Percentiles rank a stretch among this genome's conserved stretches.
phyloP scores from a whole-genome alignment of 345 rosid genomes.

The Citrus unshiu region DNA sequence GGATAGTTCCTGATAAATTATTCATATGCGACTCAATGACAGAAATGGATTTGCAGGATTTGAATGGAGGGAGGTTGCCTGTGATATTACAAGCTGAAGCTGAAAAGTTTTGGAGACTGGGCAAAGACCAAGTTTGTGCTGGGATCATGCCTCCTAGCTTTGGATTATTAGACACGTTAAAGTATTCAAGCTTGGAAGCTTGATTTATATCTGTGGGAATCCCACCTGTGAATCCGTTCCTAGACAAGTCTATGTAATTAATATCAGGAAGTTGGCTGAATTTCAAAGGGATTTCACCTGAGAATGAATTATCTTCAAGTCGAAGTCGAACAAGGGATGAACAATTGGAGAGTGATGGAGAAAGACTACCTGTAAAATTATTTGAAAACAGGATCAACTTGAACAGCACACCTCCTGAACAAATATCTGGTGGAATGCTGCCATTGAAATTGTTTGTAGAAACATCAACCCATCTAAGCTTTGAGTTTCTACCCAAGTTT shows the following conservation, averaged over 20 bases:
- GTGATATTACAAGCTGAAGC: conserved; percentile 64
- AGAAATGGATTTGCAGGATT: conserved; percentile 56
- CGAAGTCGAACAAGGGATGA: conserved; percentile 81
- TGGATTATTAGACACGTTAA: conserved; percentile 70
- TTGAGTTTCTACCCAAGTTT: conserved; percentile 68
- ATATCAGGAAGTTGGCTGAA: conserved; percentile 60
- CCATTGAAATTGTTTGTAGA: conserved; percentile 79
- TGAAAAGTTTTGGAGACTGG: conserved; percentile 75
- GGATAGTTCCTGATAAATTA: conserved; percentile 50
- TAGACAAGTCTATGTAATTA: conserved; percentile 71
- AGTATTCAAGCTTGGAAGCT: conserved; percentile 68
- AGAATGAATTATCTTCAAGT: conserved; percentile 78
- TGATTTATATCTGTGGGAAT: conserved; percentile 54
- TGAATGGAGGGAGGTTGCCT: conserved; percentile 57
- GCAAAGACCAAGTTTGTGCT: conserved; percentile 51
- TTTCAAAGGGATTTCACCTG: conserved; percentile 68
- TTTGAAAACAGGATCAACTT: conserved; percentile 86
- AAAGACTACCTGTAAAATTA: conserved; percentile 55
- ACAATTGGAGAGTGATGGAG: conserved; percentile 69
- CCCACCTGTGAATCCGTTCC: conserved; percentile 70
- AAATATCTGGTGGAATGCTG: conserved; percentile 68
- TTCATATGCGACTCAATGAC: conserved; percentile 63
- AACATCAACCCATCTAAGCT: conserved; percentile 84
- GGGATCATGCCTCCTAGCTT: conserved; percentile 65
- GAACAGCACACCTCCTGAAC: conserved; percentile 62